Percentiles rank a stretch among this genome's conserved stretches.
These are phyloP conservation scores for Plectosphaerella sp. DNA, from an alignment of 2,329 filamentous ascomycete species.

Conservation along the genomic window DNA sequence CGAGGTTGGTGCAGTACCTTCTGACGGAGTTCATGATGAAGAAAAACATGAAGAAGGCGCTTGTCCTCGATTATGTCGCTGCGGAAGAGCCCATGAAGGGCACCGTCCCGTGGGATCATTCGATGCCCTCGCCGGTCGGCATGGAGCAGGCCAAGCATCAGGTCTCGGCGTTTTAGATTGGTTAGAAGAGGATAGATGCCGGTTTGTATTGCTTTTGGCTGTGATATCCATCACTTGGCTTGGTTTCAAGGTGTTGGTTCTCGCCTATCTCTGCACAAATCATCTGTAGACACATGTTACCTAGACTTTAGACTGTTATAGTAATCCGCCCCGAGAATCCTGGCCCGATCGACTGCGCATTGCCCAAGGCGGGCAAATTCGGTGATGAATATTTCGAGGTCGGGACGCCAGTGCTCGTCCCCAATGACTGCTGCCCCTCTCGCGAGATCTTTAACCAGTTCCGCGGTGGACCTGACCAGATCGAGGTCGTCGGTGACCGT, in stretches of 20 bases:
- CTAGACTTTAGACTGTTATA: too few species aligned
- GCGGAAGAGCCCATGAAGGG: slow-evolving; percentile 12
- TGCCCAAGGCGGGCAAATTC: neutral
- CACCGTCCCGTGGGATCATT: slow-evolving; percentile 7
- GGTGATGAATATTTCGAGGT: neutral
- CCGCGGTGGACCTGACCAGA: slow-evolving; percentile 16
- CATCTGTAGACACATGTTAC: too few species aligned
- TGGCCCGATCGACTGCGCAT: neutral
- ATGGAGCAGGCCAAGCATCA: too few species aligned
- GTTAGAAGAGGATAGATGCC: too few species aligned
- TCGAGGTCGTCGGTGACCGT: slow-evolving; percentile 39
- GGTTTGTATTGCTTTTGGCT: too few species aligned
- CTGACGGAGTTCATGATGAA: slow-evolving; percentile 8
- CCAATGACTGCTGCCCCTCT: neutral
- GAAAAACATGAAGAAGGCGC: slow-evolving; percentile 2
- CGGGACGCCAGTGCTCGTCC: neutral
- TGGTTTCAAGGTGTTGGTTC: too few species aligned
- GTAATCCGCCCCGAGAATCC: too few species aligned
- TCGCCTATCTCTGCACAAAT: too few species aligned
- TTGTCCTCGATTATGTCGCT: slow-evolving; percentile 15
- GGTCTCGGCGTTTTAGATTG: too few species aligned
- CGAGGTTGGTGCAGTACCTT: slow-evolving; percentile 3
- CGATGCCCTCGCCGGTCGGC: neutral
- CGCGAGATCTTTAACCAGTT: neutral
- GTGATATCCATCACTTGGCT: too few species aligned